Evolutionary conservation across 2,329 filamentous ascomycete species (phyloP).

Genomic region (Polychaeton citri): DNA sequence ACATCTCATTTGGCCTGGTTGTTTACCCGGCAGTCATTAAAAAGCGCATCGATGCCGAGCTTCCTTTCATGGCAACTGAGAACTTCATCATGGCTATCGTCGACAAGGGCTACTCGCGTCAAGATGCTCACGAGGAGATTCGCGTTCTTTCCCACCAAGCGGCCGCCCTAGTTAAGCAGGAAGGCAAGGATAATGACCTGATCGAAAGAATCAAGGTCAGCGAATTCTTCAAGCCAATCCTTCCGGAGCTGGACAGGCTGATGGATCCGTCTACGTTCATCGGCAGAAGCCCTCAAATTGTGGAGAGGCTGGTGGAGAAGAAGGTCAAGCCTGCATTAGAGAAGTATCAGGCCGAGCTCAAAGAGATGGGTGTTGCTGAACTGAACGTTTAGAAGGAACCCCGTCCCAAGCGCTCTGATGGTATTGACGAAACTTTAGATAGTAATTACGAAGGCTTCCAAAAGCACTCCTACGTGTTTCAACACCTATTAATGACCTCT

Average conservation of each 20-base stretch:
- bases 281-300: conserved; percentile 26
- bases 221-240: conserved; percentile 52
- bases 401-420: too few species aligned
- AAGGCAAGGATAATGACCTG: conserved; percentile 68
- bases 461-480: too few species aligned
- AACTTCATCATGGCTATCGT: conserved; percentile 68
- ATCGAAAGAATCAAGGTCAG: conserved; percentile 61
- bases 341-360: conserved; percentile 17
- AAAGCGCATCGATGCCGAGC: conserved; percentile 55
- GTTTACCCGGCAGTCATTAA: conserved; percentile 66
- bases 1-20: conserved; percentile 60
- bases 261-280: conserved; percentile 25
- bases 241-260: conserved; percentile 22
- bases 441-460: too few species aligned
- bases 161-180: conserved; percentile 53
- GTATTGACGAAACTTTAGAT: too few species aligned
- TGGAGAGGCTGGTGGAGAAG: conserved; percentile 23
- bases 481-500: too few species aligned
- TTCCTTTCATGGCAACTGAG: conserved; percentile 54
- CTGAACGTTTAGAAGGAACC: conserved; percentile 12
- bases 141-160: conserved; percentile 68
- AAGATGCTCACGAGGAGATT: conserved; percentile 80
- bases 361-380: conserved; percentile 13
- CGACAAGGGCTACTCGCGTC: conserved; percentile 55
- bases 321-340: conserved; percentile 24